phyloP scores from a whole-genome alignment of 139 green algal species.

The Astrephomene gubernaculifera region DNA sequence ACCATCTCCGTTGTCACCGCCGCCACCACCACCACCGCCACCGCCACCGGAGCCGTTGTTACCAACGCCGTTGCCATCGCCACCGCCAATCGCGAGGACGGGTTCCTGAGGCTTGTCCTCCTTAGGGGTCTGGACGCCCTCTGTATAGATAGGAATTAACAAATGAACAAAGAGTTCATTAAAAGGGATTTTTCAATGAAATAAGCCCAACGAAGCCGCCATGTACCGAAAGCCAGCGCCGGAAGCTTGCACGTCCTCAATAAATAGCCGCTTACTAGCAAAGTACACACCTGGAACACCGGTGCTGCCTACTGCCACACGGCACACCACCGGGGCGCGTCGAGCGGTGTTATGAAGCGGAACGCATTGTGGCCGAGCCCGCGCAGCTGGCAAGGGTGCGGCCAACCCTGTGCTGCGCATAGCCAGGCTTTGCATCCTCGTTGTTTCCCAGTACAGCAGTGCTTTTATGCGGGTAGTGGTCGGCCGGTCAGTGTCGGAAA shows the following conservation, averaged over 20 bases:
- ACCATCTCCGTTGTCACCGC: conserved; percentile 5
- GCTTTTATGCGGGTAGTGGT: too few relatives aligned
- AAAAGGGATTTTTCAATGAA: too few relatives aligned
- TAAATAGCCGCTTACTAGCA: neutral
- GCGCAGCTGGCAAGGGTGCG: neutral
- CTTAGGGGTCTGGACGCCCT: neutral
- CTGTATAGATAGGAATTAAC: too few relatives aligned
- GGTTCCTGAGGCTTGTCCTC: neutral
- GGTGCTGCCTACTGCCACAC: neutral
- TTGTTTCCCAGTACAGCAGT: too few relatives aligned
- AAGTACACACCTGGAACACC: neutral
- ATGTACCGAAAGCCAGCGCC: conserved; percentile 6
- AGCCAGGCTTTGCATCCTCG: neutral
- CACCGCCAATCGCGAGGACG: neutral
- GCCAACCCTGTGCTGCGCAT: neutral
- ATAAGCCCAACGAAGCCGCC: too few relatives aligned
- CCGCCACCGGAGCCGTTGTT: conserved; percentile 11
- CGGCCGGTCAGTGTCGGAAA: too few relatives aligned
- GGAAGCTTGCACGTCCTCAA: neutral
- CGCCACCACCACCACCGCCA: conserved; percentile 23
- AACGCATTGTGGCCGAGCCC: neutral
- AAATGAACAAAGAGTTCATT: too few relatives aligned
- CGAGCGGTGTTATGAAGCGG: neutral
- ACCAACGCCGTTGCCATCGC: conserved; percentile 9
- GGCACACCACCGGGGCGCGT: neutral